Conservation (phyloP, 129 eudicot genomes). For the carrot (Daucus carota) region DNA sequence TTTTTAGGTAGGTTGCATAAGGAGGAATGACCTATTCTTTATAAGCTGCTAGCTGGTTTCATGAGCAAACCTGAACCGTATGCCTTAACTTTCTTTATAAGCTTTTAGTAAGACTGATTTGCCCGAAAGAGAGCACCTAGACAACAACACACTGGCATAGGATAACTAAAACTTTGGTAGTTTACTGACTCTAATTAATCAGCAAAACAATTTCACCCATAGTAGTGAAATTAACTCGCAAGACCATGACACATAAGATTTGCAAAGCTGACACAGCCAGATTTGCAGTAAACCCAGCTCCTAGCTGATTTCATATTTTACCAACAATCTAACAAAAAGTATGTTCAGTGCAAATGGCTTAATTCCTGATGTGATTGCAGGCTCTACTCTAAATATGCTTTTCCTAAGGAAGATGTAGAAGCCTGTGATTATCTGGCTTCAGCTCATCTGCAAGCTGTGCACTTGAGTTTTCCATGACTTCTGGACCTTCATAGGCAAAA, state of each 20-base stretch:
- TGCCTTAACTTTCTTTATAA: not conserved
- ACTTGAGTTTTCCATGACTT: not conserved
- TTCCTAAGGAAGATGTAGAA: not conserved
- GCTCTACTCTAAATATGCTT: not conserved
- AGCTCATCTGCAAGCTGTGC: constrained; percentile 4
- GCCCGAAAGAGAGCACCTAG: not conserved
- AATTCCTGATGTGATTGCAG: not conserved
- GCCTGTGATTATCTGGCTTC: constrained; percentile 1
- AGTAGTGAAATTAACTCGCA: not conserved
- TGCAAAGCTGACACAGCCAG: not conserved
- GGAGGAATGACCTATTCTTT: not conserved
- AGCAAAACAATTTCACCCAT: not conserved
- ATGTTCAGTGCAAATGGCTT: not conserved
- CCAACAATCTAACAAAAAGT: not conserved
- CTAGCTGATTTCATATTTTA: not conserved
- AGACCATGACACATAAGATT: not conserved
- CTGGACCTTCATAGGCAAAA: not conserved
- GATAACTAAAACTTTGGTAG: not conserved
- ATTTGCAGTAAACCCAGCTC: not conserved
- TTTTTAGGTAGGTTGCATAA: not conserved
- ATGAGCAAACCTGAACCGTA: not conserved
- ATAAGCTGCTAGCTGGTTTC: not conserved
- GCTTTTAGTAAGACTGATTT: not conserved
- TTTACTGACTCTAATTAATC: not conserved
- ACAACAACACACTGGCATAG: not conserved